Evolutionary conservation across 2,329 filamentous ascomycete genomes (phyloP).

Genomic region (Graphiopsis chlorocephala): DNA sequence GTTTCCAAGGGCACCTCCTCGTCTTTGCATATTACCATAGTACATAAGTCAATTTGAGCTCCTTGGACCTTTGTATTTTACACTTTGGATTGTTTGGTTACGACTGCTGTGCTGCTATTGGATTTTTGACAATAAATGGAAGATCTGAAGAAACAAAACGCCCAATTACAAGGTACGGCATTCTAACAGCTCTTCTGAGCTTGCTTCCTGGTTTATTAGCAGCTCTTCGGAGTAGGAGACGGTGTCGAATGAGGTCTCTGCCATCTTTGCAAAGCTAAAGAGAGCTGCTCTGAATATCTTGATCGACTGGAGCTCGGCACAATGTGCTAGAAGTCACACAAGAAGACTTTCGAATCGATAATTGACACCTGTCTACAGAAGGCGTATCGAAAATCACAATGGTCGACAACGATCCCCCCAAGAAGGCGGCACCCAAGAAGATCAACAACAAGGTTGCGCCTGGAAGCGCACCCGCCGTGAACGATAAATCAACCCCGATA

Average conservation of each 20-base stretch:
- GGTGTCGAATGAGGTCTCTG: not conserved
- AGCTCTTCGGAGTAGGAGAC: not conserved
- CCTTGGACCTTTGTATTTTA: not conserved
- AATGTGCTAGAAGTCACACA: not conserved
- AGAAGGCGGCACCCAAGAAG: constrained; percentile 22
- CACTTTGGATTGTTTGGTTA: constrained; percentile 2
- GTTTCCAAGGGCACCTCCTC: constrained; percentile 5
- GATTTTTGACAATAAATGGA: constrained; percentile 26
- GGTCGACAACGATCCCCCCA: constrained; percentile 32
- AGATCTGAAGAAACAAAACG: constrained; percentile 43
- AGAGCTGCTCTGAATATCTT: not conserved
- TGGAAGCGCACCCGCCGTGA: constrained; percentile 24
- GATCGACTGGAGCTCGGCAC: not conserved
- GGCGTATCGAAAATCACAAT: constrained; percentile 33
- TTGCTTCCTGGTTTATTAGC: not conserved
- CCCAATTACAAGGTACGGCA: constrained; percentile 39
- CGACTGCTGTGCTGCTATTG: constrained; percentile 4
- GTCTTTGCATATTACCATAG: not conserved
- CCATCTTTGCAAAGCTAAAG: not conserved
- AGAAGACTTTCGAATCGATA: not conserved
- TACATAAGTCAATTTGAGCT: not conserved
- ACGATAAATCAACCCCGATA: constrained; percentile 17
- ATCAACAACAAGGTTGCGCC: constrained; percentile 13
- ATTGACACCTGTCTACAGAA: constrained; percentile 19
- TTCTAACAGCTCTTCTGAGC: constrained; percentile 13